Evolutionary conservation across 2,329 filamentous ascomycete genomes (phyloP), one percentile per base, ranked within the genome.

Genomic region (Penicillium brevicompactum): DNA sequence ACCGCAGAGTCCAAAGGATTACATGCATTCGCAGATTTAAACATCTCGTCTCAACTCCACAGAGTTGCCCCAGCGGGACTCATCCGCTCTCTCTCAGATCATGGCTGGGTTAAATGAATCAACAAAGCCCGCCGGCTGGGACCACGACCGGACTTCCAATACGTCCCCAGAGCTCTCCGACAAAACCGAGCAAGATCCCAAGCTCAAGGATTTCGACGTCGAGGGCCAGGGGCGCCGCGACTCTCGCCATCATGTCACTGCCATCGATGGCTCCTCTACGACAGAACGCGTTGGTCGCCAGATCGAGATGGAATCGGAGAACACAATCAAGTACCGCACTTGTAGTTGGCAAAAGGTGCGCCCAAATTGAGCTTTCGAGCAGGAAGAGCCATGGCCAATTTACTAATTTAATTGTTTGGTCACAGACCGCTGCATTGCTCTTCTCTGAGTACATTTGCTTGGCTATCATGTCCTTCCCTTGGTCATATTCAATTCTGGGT

Each of bases 361-460:
- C 30, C n/a, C 27, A 61, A 51, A 75, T 46, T 38, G n/a, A n/a
- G 24, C 24, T 22, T 34, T 22, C 8, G 31, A 10, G 34, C 16
- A 38, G 24, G 24, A 34, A 27, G 49, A 37, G 22, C 9, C 16
- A 16, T 32, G 9, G n/a, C 51, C 42, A 42, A 49, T 43, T 53
- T 18, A 59, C 49, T 3, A 22, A 6, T 59, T 49, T 2, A 18
- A 1, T n/a, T 55, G 31, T 51, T 27, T 27, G 5, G 24, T 27
- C 24, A 51, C 66, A 89, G 88, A 96, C 92, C 50, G 91, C 92
- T 0, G 91, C 88, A 1, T 74, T 96, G 64, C 85, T 97, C 49
- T 96, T 97, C 76, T 94, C 91, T 48, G 92, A 97, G 79, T 97
- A 97, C 73, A 97, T 97, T 56, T 96, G 91, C 72, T 78, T 97